Evolutionary conservation across 768 basidiomycete species (phyloP).

Genomic region (Cyclocybe cylindracea): DNA sequence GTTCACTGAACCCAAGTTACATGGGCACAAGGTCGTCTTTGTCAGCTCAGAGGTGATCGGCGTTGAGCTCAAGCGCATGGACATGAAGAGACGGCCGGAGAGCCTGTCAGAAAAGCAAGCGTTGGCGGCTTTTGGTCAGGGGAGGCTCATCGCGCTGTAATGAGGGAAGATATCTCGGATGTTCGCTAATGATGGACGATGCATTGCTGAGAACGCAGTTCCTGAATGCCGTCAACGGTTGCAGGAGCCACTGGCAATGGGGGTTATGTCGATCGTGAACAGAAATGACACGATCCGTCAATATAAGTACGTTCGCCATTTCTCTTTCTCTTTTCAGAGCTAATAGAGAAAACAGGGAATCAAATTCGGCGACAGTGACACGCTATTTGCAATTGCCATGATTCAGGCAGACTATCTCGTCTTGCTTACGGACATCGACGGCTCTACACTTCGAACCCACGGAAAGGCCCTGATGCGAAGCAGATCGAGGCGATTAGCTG

Average conservation of each 20-base stretch:
- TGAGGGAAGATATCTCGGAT: constrained; percentile 96
- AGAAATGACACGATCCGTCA: constrained; percentile 99
- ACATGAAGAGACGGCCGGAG: constrained; percentile 76
- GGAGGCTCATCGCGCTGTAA: constrained; percentile 91
- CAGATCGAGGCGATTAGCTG: constrained; percentile 84
- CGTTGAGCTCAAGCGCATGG: constrained; percentile 92
- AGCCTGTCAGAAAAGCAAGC: constrained; percentile 92
- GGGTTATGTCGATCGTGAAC: constrained; percentile 97
- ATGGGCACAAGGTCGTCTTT: constrained; percentile 93
- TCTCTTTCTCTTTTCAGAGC: neutral
- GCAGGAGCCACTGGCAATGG: constrained; percentile 81
- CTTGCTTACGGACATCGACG: constrained; percentile 94
- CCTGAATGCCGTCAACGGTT: constrained; percentile 84
- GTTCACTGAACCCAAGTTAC: constrained; percentile 68
- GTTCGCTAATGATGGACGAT: neutral
- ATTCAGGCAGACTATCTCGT: constrained; percentile 98
- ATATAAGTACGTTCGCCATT: constrained; percentile 55
- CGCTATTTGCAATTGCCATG: constrained; percentile 53
- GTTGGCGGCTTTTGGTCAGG: constrained; percentile 95
- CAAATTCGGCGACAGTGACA: constrained; percentile 99
- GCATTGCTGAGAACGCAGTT: constrained; percentile 82
- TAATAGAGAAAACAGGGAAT: constrained; percentile 71
- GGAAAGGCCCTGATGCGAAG: constrained; percentile 82
- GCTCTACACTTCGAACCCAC: constrained; percentile 92
- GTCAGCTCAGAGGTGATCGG: constrained; percentile 98